Percentiles rank a stretch among this genome's conserved stretches.
Evolutionary conservation across 768 basidiomycete genomes (phyloP).

Genomic region (Neoboletus brunneissimus): DNA sequence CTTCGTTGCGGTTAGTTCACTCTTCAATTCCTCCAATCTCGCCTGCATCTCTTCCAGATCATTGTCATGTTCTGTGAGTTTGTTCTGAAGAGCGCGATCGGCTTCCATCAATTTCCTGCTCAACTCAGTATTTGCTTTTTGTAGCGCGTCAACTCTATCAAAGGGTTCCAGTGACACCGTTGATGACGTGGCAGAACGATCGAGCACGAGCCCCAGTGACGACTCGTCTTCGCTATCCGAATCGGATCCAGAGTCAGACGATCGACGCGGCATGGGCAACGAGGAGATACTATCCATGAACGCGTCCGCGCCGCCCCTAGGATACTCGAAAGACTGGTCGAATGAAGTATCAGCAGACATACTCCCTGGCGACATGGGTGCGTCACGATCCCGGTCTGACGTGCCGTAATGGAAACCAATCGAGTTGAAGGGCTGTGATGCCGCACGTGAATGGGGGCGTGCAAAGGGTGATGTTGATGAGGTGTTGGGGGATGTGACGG

Average conservation of each 20-base stretch:
- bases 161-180: constrained; percentile 67
- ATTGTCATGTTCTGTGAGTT: constrained; percentile 73
- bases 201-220: constrained; percentile 56
- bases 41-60: constrained; percentile 79
- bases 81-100: constrained; percentile 63
- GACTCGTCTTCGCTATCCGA: constrained; percentile 48
- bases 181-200: constrained; percentile 57
- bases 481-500: constrained; percentile 40
- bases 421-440: constrained; percentile 44
- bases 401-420: constrained; percentile 44
- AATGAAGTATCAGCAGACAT: constrained; percentile 37
- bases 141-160: constrained; percentile 72
- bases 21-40: constrained; percentile 71
- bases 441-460: constrained; percentile 65
- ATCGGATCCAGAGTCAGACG: constrained; percentile 46
- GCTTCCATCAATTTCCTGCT: constrained; percentile 70
- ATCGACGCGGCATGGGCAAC: constrained; percentile 53
- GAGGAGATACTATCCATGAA: constrained; percentile 50
- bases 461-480: constrained; percentile 45
- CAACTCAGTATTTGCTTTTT: constrained; percentile 73
- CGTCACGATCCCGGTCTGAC: constrained; percentile 35
- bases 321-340: constrained; percentile 38
- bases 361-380: constrained; percentile 25
- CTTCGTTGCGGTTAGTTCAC: constrained; percentile 75
- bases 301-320: constrained; percentile 33